These are phyloP conservation scores for Angomonas desouzai DNA, from an alignment of 208 protist species.

Conservation along the genomic window DNA sequence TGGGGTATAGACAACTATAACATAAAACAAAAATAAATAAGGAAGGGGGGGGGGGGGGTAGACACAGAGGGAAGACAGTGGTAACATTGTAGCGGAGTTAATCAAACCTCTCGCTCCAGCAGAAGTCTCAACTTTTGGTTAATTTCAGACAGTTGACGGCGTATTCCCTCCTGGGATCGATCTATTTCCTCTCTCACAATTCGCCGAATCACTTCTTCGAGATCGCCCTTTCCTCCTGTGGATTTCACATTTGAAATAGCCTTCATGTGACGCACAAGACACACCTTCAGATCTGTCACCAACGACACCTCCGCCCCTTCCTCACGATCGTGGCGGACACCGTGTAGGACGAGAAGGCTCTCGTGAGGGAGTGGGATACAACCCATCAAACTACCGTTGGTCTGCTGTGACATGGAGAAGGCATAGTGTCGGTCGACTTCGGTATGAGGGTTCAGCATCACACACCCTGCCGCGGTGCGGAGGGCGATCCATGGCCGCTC, in stretches of 20 bases:
- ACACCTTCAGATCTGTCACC: not conserved
- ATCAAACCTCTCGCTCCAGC: slow-evolving; percentile 3
- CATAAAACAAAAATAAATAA: too few species aligned
- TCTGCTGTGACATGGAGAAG: not conserved
- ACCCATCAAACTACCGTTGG: not conserved
- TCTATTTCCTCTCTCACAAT: slow-evolving; percentile 25
- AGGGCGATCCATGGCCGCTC: not conserved
- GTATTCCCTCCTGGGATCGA: slow-evolving; percentile 11
- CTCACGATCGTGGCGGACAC: not conserved
- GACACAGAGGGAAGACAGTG: slow-evolving; percentile 7
- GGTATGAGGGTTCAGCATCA: not conserved
- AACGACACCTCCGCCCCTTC: not conserved
- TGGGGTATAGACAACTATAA: too few species aligned
- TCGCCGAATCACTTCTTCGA: slow-evolving; percentile 13
- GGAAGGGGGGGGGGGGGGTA: too few species aligned
- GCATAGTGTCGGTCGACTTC: not conserved
- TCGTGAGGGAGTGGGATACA: not conserved
- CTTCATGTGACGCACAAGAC: not conserved
- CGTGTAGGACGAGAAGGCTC: not conserved
- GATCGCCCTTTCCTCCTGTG: not conserved
- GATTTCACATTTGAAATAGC: not conserved
- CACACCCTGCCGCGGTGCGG: not conserved
- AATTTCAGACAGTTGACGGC: slow-evolving; percentile 18
- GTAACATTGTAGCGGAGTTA: slow-evolving; percentile 7
- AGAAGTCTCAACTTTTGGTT: slow-evolving; percentile 17